Base-by-base conservation (phyloP, 805 yeast species). In the Isabelozyma rhagii region DNA sequence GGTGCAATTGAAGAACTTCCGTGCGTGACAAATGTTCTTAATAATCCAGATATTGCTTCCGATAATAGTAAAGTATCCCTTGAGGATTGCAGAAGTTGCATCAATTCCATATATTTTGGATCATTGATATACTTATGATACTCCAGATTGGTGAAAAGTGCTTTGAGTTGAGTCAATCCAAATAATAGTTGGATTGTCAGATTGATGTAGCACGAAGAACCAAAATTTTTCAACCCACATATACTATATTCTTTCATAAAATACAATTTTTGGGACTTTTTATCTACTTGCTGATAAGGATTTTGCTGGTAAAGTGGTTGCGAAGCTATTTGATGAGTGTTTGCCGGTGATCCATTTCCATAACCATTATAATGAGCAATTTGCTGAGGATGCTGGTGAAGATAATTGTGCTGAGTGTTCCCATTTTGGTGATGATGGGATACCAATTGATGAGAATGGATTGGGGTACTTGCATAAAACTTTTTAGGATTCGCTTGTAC, bases 201-300 rank as follows among this genome's bases (percentile, higher is more conserved):
- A 59, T 87, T 87, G 50, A 87, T 82, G 60, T 87, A 87, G 58
- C 96, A 87, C 0, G 92, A 84, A 41, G 84, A 84, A 0, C 91
- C 90, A 66, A 80, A 71, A 59, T 87, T 87, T 51, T 79, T 69
- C 46, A 87, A 64, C 0, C 92, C 89, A 47, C 87, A 83, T 13
- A 83, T 72, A 1, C 80, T 71, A 45, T 74, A 62, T 8, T 79
- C 67, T 13, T 75, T 76, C 74, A 53, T 64, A 47, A 51, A 55
- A 38, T 52, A 49, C 15, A 49, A 18, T 45, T 57, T 58, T 39
- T 55, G 58, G 17, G 43, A 39, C 45, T 51, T 53, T 13, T 49
- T 45, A 14, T 51, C 51, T 1, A 64, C 49, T 51, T 68, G 71
- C 38, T 21, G 64, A 59, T 49, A 72, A 74, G 42, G 71, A 64